Evolutionary conservation across 768 basidiomycete genomes (phyloP), one percentile per base, ranked within the genome.

Genomic region (Crepidotus variabilis): DNA sequence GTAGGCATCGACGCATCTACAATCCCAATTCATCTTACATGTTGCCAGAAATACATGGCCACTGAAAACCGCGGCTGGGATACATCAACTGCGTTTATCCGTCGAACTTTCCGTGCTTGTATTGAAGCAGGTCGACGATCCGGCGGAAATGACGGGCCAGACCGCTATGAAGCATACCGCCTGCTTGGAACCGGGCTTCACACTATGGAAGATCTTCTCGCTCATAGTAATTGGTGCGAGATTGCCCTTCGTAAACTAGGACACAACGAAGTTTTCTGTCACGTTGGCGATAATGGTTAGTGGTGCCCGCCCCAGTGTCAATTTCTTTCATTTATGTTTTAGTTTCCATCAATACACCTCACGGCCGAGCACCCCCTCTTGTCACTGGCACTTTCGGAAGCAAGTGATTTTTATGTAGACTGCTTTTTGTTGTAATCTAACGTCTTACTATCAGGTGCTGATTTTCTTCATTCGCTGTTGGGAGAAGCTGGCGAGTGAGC

Each of bases 201-300:
- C 65, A 86, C 85, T 2, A 73, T 86, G 70, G 88, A 91, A 65
- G 88, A 92, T 66, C 77, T 91, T 39, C 72, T 86, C 11, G 89
- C 90, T 1, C 91, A 92, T 67, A 84, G 83, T 65, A 86, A 92
- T 71, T 92, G 86, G 81, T 87, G 86, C 69, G 90, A 94, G 69
- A 72, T 92, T 10, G 81, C 80, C 0, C 76, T 92, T 7, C 78
- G 82, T 59, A 85, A 84, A 59, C 75, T 90, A 73, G 90, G 91
- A 0, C 75, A 90, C 66, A 57, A 72, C 14, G 76, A 88, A 45
- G 86, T 92, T 14, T 92, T 92, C 70, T 85, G 85, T 57, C 90
- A 92, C 68, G 88, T 92, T 49, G 90, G 91, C 13, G 83, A 87
- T 45, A 75, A 78, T 58, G 80, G 80, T 75, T 55, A 51, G 56